Conservation (phyloP, 1,139 yeast species). For the Pichiaceae sp. region DNA sequence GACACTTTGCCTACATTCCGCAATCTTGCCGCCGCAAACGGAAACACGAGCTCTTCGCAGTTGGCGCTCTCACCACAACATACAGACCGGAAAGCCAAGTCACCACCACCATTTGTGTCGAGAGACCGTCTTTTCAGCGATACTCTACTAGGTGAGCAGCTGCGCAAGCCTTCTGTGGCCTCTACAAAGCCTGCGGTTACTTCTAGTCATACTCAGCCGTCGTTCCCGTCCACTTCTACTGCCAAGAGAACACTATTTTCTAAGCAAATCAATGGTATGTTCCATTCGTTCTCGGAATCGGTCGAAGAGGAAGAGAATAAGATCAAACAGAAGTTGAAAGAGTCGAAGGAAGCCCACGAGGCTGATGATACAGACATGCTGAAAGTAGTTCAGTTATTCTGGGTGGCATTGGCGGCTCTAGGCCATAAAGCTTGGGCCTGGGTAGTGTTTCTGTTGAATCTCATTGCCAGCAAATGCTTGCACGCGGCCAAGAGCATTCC, state of each 20-base stretch:
- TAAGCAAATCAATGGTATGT: conserved; percentile 2
- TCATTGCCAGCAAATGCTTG: conserved; percentile 7
- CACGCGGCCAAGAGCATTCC: conserved; percentile 17
- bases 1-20: conserved; percentile 1
- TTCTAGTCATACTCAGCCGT: too few species aligned
- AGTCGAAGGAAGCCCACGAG: neutral
- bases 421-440: conserved; percentile 16
- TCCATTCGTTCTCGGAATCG: neutral
- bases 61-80: neutral
- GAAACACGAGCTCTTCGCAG: neutral
- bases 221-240: neutral
- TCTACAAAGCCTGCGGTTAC: too few species aligned
- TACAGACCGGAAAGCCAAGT: neutral
- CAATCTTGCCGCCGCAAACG: neutral
- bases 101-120: neutral
- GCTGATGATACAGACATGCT: conserved; percentile 14
- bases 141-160: neutral
- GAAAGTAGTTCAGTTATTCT: conserved; percentile 14
- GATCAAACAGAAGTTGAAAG: neutral
- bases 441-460: conserved; percentile 15
- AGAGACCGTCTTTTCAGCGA: neutral
- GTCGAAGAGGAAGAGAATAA: neutral
- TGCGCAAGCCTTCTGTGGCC: neutral
- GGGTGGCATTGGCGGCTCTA: conserved; percentile 11
- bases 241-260: conserved; percentile 2